Conservation (phyloP, 768 basidiomycete species). For the Tulasnella calospora region DNA sequence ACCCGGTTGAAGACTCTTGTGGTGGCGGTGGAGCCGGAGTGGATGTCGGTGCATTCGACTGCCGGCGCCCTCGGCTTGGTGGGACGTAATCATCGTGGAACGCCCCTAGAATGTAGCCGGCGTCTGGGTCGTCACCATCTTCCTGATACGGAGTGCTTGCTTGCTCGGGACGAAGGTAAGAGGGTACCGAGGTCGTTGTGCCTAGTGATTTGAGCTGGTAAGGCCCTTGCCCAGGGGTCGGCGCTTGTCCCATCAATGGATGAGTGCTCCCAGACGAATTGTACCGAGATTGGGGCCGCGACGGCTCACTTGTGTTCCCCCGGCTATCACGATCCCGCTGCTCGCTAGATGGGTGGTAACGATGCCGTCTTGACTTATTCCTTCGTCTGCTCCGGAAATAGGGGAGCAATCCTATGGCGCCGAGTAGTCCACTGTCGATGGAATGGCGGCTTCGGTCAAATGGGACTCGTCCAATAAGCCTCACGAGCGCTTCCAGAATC, state of each 20-base stretch:
- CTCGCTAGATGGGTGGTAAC: slow-evolving; percentile 35
- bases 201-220: not conserved
- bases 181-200: slow-evolving; percentile 44
- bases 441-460: slow-evolving; percentile 80
- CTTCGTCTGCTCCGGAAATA: slow-evolving; percentile 53
- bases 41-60: not conserved
- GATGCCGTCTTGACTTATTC: slow-evolving; percentile 34
- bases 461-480: slow-evolving; percentile 67
- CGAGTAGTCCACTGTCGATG: slow-evolving; percentile 81
- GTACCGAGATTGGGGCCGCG: not conserved
- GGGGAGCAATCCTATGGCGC: slow-evolving; percentile 69
- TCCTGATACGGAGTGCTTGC: slow-evolving; percentile 70
- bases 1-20: slow-evolving; percentile 50
- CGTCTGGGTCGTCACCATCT: slow-evolving; percentile 70
- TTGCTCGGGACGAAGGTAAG: slow-evolving; percentile 73
- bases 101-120: slow-evolving; percentile 88
- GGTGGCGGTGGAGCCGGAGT: slow-evolving; percentile 28
- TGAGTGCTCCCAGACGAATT: slow-evolving; percentile 31
- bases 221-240: not conserved
- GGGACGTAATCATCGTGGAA: slow-evolving; percentile 44
- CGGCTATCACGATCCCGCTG: slow-evolving; percentile 31
- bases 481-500: slow-evolving; percentile 72
- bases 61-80: slow-evolving; percentile 31
- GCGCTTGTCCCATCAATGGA: slow-evolving; percentile 28
- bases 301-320: not conserved